These are phyloP conservation scores for Caryocar brasiliense DNA, from an alignment of 441 rosid genomes.

Conservation along the genomic window DNA sequence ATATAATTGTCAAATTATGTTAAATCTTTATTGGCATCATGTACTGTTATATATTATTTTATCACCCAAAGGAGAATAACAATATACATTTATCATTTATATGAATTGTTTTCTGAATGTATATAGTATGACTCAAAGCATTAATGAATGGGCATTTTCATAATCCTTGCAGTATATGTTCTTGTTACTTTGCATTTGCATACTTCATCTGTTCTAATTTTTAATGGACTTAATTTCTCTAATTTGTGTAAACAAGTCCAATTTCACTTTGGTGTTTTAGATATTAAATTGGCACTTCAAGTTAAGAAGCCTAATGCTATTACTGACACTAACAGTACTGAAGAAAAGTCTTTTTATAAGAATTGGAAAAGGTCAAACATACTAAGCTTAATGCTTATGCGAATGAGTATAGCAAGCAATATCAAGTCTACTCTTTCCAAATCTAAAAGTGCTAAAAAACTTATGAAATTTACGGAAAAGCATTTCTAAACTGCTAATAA, in stretches of 20 bases:
- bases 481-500: neutral
- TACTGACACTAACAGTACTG: neutral
- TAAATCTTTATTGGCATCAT: neutral
- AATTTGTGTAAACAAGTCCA: slow-evolving; percentile 3
- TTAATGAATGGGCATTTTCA: neutral
- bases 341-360: neutral
- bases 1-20: neutral
- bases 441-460: slow-evolving; percentile 5
- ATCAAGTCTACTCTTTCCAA: neutral
- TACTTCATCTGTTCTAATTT: neutral
- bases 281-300: slow-evolving; percentile 6
- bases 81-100: neutral
- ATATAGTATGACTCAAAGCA: neutral
- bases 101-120: neutral
- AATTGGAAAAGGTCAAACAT: neutral
- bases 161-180: neutral
- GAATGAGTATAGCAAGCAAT: neutral
- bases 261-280: slow-evolving; percentile 5
- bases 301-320: neutral
- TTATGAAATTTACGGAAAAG: slow-evolving; percentile 10
- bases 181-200: neutral
- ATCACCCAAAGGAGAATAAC: slow-evolving; percentile 2
- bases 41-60: neutral
- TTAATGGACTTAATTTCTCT: slow-evolving; percentile 6
- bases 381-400: neutral